A percentile compares a stretch with the other conserved stretches of the same genome.
Conservation (phyloP, 139 green algal species). For the Picochlorum sp. region DNA sequence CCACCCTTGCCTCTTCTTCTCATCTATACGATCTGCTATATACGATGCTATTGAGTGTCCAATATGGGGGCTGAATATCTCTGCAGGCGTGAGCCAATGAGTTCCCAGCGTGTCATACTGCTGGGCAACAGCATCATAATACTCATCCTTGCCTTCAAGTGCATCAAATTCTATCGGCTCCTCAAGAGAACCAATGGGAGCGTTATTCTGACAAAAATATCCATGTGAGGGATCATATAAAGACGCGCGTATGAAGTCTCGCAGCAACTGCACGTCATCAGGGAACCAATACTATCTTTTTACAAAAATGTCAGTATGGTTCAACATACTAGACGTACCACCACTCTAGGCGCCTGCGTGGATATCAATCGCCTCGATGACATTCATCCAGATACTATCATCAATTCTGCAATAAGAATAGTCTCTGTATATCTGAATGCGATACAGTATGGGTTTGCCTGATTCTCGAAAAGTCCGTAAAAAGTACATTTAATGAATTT, state of each 20-base stretch:
- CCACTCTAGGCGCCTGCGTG: no score
- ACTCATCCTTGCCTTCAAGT: slow-evolving; percentile 7
- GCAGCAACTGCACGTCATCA: slow-evolving; percentile 25
- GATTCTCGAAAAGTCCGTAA: no score
- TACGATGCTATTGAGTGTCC: slow-evolving; percentile 44
- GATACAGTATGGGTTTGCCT: no score
- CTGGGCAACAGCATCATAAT: slow-evolving; percentile 15
- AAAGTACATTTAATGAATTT: no score
- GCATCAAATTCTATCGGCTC: slow-evolving; percentile 21
- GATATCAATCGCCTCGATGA: no score
- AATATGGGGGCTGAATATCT: slow-evolving; percentile 75
- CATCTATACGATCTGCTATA: slow-evolving; percentile 10
- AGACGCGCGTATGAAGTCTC: slow-evolving; percentile 64
- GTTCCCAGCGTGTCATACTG: slow-evolving; percentile 29
- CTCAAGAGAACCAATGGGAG: slow-evolving; percentile 22
- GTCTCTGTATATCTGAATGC: no score
- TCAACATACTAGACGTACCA: no score
- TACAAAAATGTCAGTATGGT: no score
- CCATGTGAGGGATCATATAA: slow-evolving; percentile 45
- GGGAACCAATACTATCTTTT: no score
- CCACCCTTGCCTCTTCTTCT: slow-evolving; percentile 16
- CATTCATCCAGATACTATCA: no score
- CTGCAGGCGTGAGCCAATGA: slow-evolving; percentile 66
- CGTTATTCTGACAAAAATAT: slow-evolving; percentile 23
- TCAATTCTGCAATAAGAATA: no score